phyloP scores from a whole-genome alignment of 257 asterid genomes.

The Linaria vulgaris region DNA sequence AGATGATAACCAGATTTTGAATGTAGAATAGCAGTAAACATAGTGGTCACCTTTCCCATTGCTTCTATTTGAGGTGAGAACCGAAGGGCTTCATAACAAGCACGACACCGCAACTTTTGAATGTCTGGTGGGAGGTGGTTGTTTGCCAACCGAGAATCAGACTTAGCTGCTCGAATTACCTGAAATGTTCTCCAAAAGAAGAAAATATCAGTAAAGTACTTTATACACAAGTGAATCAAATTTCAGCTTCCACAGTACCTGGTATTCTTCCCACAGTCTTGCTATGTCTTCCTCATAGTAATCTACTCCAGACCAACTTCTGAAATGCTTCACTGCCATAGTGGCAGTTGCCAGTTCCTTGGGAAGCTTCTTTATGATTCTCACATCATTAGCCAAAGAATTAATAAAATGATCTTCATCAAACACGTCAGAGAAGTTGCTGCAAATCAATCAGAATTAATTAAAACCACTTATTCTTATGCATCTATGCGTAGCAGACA shows the following conservation, averaged over 20 bases:
- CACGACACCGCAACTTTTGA: slow-evolving; percentile 91
- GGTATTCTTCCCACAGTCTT: slow-evolving; percentile 75
- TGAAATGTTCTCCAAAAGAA: slow-evolving; percentile 25
- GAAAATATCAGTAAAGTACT: slow-evolving; percentile 19
- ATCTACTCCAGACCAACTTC: slow-evolving; percentile 92
- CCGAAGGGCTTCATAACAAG: slow-evolving; percentile 87
- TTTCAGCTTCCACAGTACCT: slow-evolving; percentile 45
- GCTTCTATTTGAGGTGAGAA: slow-evolving; percentile 84
- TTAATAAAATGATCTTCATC: slow-evolving; percentile 75
- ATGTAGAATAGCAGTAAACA: slow-evolving; percentile 2
- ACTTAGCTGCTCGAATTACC: slow-evolving; percentile 95
- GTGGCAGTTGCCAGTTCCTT: slow-evolving; percentile 53
- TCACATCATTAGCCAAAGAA: slow-evolving; percentile 69
- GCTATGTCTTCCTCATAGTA: slow-evolving; percentile 83
- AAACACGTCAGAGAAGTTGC: slow-evolving; percentile 93
- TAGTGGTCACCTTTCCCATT: slow-evolving; percentile 75
- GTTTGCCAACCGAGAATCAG: slow-evolving; percentile 94
- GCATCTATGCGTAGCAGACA: slow-evolving; percentile 3
- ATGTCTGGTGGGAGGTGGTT: slow-evolving; percentile 89
- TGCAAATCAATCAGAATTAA: slow-evolving; percentile 39
- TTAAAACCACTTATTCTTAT: neutral
- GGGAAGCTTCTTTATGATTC: slow-evolving; percentile 72
- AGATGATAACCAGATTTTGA: slow-evolving; percentile 14
- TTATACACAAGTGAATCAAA: neutral
- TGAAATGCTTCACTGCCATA: slow-evolving; percentile 79